Percentiles rank a stretch among this genome's conserved stretches.
phyloP scores from a whole-genome alignment of 192 early-diverging fungal genomes.

The Linderina pennispora region DNA sequence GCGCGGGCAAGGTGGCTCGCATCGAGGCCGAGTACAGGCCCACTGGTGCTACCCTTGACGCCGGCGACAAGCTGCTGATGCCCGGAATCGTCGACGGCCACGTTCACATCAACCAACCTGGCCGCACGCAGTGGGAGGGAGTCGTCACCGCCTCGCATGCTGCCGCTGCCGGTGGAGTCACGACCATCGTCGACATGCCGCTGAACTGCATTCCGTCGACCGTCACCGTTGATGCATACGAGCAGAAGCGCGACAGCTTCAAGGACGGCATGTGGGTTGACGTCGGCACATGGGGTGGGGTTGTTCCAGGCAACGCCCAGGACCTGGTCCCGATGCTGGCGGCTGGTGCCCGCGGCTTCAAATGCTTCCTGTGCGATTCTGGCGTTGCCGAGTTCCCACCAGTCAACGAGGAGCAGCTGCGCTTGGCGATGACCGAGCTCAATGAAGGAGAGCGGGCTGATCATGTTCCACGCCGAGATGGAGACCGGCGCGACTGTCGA shows the following conservation, averaged over 20 bases:
- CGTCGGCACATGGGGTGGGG: slow-evolving; percentile 73
- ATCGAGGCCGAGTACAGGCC: slow-evolving; percentile 43
- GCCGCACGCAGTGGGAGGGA: slow-evolving; percentile 81
- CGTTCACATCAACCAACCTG: slow-evolving; percentile 82
- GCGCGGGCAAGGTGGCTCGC: slow-evolving; percentile 47
- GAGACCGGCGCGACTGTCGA: slow-evolving; percentile 21
- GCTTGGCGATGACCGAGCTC: slow-evolving; percentile 60
- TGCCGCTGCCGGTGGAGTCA: slow-evolving; percentile 77
- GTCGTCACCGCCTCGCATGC: slow-evolving; percentile 73
- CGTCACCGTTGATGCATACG: slow-evolving; percentile 60
- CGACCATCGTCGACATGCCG: slow-evolving; percentile 79
- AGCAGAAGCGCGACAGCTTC: slow-evolving; percentile 61
- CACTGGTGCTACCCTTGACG: slow-evolving; percentile 43
- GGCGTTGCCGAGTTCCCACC: slow-evolving; percentile 82
- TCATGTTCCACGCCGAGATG: slow-evolving; percentile 82
- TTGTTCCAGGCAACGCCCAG: slow-evolving; percentile 66
- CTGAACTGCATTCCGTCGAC: slow-evolving; percentile 85
- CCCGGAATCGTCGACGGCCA: slow-evolving; percentile 73
- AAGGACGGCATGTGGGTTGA: slow-evolving; percentile 68
- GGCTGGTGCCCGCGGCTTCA: slow-evolving; percentile 71
- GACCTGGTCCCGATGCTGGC: slow-evolving; percentile 61
- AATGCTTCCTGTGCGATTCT: slow-evolving; percentile 79
- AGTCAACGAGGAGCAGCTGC: slow-evolving; percentile 62
- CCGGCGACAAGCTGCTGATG: slow-evolving; percentile 57
- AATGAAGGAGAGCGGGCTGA: slow-evolving; percentile 48